phyloP scores from a whole-genome alignment of 116 monocot species.

The Phalaenopsis hybrid region DNA sequence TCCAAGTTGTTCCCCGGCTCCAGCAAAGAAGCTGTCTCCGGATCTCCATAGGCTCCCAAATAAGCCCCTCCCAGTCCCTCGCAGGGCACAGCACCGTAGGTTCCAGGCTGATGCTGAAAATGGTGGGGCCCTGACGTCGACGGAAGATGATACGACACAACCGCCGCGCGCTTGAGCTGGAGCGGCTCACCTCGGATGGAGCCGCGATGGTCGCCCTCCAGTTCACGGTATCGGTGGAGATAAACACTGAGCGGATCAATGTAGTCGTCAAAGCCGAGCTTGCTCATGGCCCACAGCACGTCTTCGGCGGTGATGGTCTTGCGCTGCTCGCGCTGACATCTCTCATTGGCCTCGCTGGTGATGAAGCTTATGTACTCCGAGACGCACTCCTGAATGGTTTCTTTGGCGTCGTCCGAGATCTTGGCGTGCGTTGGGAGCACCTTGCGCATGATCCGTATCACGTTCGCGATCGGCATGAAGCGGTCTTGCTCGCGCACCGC shows the following conservation, averaged over 20 bases:
- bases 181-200: constrained; percentile 25
- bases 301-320: constrained; percentile 70
- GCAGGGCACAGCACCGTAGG: neutral
- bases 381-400: constrained; percentile 61
- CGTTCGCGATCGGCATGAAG: constrained; percentile 63
- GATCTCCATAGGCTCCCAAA: neutral
- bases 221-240: constrained; percentile 37
- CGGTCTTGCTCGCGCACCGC: constrained; percentile 40
- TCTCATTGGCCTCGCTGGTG: constrained; percentile 61
- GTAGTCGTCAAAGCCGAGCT: constrained; percentile 70
- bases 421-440: constrained; percentile 58
- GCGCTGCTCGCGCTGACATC: constrained; percentile 62
- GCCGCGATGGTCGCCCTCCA: constrained; percentile 56
- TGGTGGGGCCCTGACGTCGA: neutral
- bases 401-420: constrained; percentile 73
- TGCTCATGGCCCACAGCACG: constrained; percentile 62
- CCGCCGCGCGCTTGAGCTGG: constrained; percentile 5
- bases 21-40: neutral
- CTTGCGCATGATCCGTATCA: constrained; percentile 59
- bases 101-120: neutral
- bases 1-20: neutral
- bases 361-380: constrained; percentile 75
- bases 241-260: constrained; percentile 43
- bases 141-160: neutral
- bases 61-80: constrained; percentile 1